phyloP scores from a whole-genome alignment of 1,284 basidiomycete species.

The Trametes hirsuta region DNA sequence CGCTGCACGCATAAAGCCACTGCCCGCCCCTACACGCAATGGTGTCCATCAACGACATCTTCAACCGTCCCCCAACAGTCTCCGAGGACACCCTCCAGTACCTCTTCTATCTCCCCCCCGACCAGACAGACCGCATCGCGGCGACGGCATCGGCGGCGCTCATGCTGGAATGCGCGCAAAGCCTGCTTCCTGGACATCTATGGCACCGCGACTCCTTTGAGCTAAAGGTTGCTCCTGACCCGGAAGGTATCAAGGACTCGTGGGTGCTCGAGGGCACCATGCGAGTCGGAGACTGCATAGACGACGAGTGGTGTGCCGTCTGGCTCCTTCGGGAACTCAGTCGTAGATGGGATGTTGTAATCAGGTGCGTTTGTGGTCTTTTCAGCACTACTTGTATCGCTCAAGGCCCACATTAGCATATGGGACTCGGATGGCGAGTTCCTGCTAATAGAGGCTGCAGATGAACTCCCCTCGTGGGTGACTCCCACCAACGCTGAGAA shows the following conservation, averaged over 20 bases:
- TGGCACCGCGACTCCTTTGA: slow-evolving; percentile 93
- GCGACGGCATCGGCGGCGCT: slow-evolving; percentile 72
- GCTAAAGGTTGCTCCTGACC: slow-evolving; percentile 64
- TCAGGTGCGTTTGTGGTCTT: slow-evolving; percentile 55
- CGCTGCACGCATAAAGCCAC: neutral
- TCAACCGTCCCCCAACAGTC: slow-evolving; percentile 74
- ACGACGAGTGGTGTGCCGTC: slow-evolving; percentile 95
- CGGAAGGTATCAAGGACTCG: slow-evolving; percentile 40
- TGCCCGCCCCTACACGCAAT: neutral
- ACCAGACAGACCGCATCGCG: slow-evolving; percentile 57
- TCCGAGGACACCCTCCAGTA: slow-evolving; percentile 88
- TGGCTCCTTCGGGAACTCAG: slow-evolving; percentile 85
- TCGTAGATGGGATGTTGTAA: slow-evolving; percentile 73
- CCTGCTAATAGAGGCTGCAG: slow-evolving; percentile 94
- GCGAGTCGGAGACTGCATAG: slow-evolving; percentile 90
- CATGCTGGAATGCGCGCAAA: slow-evolving; percentile 62
- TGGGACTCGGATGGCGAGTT: slow-evolving; percentile 96
- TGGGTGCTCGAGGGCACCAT: slow-evolving; percentile 76
- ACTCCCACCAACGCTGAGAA: slow-evolving; percentile 90
- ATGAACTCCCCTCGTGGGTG: slow-evolving; percentile 89
- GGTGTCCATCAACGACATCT: slow-evolving; percentile 47
- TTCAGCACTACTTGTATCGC: slow-evolving; percentile 6
- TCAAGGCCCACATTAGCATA: slow-evolving; percentile 48
- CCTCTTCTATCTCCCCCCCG: slow-evolving; percentile 61
- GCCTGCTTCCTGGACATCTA: slow-evolving; percentile 67